Percentiles rank a stretch among this genome's conserved stretches.
Conservation (phyloP, 176 grass and related monocot genomes). For the Ampelocalamus luodianensis region DNA sequence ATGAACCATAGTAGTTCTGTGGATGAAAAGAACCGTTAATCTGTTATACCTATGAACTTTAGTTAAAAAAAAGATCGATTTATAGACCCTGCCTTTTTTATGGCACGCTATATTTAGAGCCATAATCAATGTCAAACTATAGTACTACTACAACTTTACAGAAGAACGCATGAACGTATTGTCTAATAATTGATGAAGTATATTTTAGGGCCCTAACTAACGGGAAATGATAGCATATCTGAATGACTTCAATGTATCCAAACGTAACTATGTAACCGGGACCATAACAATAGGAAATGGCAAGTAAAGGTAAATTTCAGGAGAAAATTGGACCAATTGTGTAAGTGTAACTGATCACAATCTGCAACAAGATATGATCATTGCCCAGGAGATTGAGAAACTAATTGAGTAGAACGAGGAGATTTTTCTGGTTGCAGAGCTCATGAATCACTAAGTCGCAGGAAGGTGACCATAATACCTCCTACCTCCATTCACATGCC, state of each 20-base stretch:
- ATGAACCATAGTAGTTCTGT: neutral
- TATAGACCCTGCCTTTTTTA: neutral
- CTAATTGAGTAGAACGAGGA: neutral
- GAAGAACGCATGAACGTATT: neutral
- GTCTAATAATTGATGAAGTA: slow-evolving; percentile 19
- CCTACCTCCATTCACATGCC: neutral
- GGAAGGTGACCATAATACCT: neutral
- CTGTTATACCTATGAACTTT: neutral
- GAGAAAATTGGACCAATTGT: neutral
- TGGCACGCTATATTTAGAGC: neutral
- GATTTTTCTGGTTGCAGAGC: neutral
- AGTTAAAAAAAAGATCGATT: neutral
- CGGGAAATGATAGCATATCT: slow-evolving; percentile 43
- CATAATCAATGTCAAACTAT: neutral
- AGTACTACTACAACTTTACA: slow-evolving; percentile 4
- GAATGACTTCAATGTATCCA: slow-evolving; percentile 33
- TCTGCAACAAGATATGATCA: neutral
- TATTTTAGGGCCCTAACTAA: slow-evolving; percentile 35
- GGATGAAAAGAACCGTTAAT: neutral
- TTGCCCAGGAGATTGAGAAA: neutral
- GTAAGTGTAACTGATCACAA: neutral
- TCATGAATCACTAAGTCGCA: neutral
- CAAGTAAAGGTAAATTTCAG: slow-evolving; percentile 12
- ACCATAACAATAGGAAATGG: slow-evolving; percentile 26
- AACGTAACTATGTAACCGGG: slow-evolving; percentile 21